Conservation (phyloP, 192 early-diverging fungal species). For the Helicostylum pulchrum region DNA sequence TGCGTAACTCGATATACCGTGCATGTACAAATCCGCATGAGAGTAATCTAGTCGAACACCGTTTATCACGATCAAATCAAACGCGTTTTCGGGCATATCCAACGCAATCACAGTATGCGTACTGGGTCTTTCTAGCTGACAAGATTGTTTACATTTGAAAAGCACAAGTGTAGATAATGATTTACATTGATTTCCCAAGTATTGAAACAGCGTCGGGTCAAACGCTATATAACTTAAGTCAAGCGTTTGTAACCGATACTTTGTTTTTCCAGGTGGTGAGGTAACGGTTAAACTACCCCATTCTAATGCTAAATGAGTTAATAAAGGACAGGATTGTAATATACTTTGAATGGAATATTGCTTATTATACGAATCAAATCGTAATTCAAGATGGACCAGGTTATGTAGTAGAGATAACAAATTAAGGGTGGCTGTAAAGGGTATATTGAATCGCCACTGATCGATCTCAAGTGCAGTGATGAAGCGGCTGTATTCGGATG, state of each 20-base stretch:
- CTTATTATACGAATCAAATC: slow-evolving; percentile 5
- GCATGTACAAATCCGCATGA: not conserved
- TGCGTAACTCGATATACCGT: slow-evolving; percentile 9
- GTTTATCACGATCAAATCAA: not conserved
- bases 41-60: slow-evolving; percentile 1
- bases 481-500: not conserved
- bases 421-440: not conserved
- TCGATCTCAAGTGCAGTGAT: slow-evolving; percentile 1
- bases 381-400: not conserved
- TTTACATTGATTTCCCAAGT: not conserved
- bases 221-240: slow-evolving; percentile 3
- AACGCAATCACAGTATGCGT: not conserved
- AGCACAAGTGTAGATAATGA: not conserved
- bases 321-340: not conserved
- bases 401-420: not conserved
- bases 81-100: not conserved
- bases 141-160: not conserved
- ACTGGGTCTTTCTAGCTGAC: not conserved
- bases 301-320: slow-evolving; percentile 1
- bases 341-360: slow-evolving; percentile 1
- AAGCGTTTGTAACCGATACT: not conserved
- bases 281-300: not conserved
- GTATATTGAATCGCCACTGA: slow-evolving; percentile 2
- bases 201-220: not conserved
- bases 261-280: not conserved